Evolutionary conservation across 2,329 filamentous ascomycete genomes (phyloP).

Genomic region (Fusarium sp.): DNA sequence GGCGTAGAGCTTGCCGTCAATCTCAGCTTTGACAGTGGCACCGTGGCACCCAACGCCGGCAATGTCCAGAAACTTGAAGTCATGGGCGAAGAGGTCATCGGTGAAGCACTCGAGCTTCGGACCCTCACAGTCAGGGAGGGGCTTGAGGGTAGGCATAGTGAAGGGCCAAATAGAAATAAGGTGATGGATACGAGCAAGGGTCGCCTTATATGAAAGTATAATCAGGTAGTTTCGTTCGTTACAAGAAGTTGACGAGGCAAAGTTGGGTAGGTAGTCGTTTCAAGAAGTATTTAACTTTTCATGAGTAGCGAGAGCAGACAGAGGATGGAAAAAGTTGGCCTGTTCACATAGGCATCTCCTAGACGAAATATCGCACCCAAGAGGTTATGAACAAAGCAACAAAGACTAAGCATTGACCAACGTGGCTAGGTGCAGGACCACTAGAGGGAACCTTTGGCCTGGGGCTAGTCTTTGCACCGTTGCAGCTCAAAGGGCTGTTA

Average conservation of each 20-base stretch:
- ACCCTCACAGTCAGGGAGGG: slow-evolving; percentile 10
- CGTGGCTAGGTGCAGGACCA: too few relatives aligned
- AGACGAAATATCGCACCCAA: neutral
- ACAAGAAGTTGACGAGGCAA: neutral
- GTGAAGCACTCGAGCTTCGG: slow-evolving; percentile 21
- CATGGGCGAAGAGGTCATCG: neutral
- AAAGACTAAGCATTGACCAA: neutral
- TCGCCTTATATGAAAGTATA: neutral
- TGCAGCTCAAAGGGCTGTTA: neutral
- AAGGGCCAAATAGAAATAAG: neutral
- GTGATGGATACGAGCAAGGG: neutral
- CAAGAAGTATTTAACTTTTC: neutral
- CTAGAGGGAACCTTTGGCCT: neutral
- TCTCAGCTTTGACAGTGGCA: neutral
- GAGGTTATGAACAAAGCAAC: neutral
- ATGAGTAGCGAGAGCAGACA: neutral
- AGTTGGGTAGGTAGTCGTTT: neutral
- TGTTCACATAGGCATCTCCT: neutral
- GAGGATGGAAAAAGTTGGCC: neutral
- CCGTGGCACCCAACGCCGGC: neutral
- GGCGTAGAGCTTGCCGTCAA: slow-evolving; percentile 1
- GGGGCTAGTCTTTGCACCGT: neutral
- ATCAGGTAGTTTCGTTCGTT: neutral
- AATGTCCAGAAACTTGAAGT: neutral
- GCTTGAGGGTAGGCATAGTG: slow-evolving; percentile 1